phyloP scores from a whole-genome alignment of 1,284 basidiomycete species.

The Sporisorium graminicola region DNA sequence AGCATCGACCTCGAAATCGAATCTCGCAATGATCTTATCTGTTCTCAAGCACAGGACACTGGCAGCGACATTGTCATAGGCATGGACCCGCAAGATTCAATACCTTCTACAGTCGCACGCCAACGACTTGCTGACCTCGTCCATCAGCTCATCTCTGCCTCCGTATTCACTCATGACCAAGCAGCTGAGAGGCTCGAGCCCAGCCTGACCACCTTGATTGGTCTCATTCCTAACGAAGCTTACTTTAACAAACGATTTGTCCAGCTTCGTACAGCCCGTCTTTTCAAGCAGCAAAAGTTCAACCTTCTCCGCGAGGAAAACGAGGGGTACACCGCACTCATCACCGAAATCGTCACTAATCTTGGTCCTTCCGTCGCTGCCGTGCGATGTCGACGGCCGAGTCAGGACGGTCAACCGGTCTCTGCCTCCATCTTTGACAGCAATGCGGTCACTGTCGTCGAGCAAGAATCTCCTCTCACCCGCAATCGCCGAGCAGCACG shows the following conservation, averaged over 20 bases:
- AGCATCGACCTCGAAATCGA: conserved; percentile 63
- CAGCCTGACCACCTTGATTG: conserved; percentile 48
- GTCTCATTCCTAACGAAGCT: conserved; percentile 53
- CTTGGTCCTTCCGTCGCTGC: conserved; percentile 78
- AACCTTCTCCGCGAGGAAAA: conserved; percentile 96
- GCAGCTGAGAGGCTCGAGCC: conserved; percentile 50
- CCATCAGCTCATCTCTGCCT: conserved; percentile 25
- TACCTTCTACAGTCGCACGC: conserved; percentile 31
- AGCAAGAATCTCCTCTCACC: conserved; percentile 47
- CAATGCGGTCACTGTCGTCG: conserved; percentile 42
- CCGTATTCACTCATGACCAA: conserved; percentile 18
- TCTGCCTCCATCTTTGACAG: conserved; percentile 12
- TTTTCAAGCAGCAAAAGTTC: conserved; percentile 97
- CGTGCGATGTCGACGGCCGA: conserved; percentile 72
- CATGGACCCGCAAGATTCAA: conserved; percentile 9
- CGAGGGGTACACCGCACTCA: conserved; percentile 94
- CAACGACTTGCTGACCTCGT: conserved; percentile 34
- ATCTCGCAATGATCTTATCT: conserved; percentile 45
- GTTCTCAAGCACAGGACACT: conserved; percentile 1
- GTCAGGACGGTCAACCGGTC: background rate
- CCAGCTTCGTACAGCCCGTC: conserved; percentile 62
- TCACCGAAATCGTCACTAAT: conserved; percentile 83
- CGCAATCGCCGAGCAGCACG: conserved; percentile 60
- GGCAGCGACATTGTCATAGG: conserved; percentile 8
- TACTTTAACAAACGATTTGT: conserved; percentile 59